Conservation (phyloP, 1,284 basidiomycete species). For the Apiotrichum montevideense region DNA sequence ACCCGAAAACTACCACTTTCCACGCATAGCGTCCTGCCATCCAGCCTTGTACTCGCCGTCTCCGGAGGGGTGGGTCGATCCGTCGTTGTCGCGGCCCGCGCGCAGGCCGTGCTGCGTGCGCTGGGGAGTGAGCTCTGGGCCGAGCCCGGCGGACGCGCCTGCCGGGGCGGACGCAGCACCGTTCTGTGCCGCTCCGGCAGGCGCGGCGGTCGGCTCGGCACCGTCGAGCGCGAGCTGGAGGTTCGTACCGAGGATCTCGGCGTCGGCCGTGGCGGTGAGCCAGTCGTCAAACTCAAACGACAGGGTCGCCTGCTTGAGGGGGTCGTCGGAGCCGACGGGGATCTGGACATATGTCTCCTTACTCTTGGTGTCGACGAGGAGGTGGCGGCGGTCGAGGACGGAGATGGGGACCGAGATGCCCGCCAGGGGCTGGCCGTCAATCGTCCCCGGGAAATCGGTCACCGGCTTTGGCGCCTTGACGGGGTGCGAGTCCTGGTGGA, state of each 20-base stretch:
- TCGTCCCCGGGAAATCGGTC: constrained; percentile 3
- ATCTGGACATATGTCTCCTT: not conserved
- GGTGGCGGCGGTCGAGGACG: constrained; percentile 2
- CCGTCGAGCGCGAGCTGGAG: not conserved
- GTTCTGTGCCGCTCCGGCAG: not conserved
- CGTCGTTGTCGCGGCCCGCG: constrained; percentile 4
- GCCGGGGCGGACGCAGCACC: too few relatives aligned
- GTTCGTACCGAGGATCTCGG: not conserved
- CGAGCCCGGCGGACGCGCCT: too few relatives aligned
- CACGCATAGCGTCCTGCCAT: not conserved
- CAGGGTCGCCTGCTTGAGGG: not conserved
- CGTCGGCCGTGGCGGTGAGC: constrained; percentile 1
- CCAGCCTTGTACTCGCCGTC: not conserved
- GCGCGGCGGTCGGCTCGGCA: not conserved
- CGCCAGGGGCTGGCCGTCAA: constrained; percentile 9
- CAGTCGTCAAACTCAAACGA: constrained; percentile 6
- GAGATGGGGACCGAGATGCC: constrained; percentile 3
- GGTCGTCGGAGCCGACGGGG: not conserved
- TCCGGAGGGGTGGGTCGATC: constrained; percentile 5
- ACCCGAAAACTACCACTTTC: not conserved
- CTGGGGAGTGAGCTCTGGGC: too few relatives aligned
- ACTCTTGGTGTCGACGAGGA: not conserved
- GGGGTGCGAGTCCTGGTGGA: not conserved
- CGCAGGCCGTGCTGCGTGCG: not conserved
- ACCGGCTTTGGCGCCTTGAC: not conserved